A percentile compares a stretch with the other conserved stretches of the same genome.
These are phyloP conservation scores for Talaromyces sp. DNA, from an alignment of 2,329 filamentous ascomycete species.

Conservation along the genomic window DNA sequence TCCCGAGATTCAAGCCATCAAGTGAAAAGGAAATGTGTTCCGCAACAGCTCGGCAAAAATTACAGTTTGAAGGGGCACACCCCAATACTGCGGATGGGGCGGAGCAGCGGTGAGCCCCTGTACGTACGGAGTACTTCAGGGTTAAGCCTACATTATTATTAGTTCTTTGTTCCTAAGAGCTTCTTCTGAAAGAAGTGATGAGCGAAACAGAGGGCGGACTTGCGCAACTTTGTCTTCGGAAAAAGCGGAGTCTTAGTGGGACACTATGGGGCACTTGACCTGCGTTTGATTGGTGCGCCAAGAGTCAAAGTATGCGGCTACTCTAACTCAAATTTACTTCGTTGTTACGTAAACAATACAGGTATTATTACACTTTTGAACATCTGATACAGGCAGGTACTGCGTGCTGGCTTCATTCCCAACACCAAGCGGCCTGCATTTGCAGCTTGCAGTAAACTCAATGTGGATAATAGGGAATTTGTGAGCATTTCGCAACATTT, in stretches of 20 bases:
- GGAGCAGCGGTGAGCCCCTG: not conserved
- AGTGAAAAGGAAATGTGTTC: not conserved
- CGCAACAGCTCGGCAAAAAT: not conserved
- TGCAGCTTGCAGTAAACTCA: not conserved
- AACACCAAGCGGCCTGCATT: not conserved
- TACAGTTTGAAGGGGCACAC: not conserved
- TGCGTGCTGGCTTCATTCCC: not conserved
- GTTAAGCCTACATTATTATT: not conserved
- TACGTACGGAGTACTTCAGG: too few relatives aligned
- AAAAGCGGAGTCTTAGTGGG: too few relatives aligned
- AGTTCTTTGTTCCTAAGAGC: not conserved
- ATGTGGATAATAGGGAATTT: not conserved
- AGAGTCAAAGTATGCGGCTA: not conserved
- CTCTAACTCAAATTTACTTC: not conserved
- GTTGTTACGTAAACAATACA: not conserved
- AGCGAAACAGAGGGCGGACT: not conserved
- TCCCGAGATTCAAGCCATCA: not conserved
- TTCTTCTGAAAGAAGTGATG: not conserved
- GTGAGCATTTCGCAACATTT: not conserved
- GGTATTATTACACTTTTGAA: not conserved
- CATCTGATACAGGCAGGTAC: not conserved
- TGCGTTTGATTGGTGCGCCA: not conserved
- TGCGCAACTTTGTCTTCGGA: not conserved
- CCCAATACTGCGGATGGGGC: not conserved
- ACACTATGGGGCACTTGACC: too few relatives aligned